phyloP scores from a whole-genome alignment of 371 early-diverging fungal species.

The Circinella umbellata region DNA sequence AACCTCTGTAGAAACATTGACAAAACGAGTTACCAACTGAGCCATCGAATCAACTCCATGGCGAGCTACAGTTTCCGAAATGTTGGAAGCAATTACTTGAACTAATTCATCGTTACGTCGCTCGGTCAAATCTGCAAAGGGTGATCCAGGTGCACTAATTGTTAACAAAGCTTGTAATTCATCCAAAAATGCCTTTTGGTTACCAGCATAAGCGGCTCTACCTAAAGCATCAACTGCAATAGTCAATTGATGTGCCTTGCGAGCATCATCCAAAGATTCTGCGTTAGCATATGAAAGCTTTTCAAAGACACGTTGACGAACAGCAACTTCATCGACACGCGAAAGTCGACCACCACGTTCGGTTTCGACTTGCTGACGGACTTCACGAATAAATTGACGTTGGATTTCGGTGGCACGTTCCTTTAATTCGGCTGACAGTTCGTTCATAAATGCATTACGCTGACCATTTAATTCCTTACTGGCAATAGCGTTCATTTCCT shows the following conservation, averaged over 20 bases:
- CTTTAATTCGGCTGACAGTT: conserved; percentile 46
- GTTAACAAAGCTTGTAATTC: conserved; percentile 69
- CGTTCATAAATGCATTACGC: conserved; percentile 39
- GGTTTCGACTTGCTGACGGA: conserved; percentile 81
- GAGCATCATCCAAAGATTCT: conserved; percentile 58
- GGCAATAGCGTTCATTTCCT: conserved; percentile 28
- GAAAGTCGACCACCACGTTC: conserved; percentile 93
- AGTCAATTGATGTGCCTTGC: conserved; percentile 61
- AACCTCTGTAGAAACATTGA: conserved; percentile 71
- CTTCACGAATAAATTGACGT: conserved; percentile 66
- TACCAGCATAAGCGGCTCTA: conserved; percentile 44
- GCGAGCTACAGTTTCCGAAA: conserved; percentile 64
- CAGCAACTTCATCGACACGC: conserved; percentile 77
- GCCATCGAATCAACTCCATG: conserved; percentile 75
- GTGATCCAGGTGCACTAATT: conserved; percentile 35
- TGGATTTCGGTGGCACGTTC: conserved; percentile 61
- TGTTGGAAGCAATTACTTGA: conserved; percentile 63
- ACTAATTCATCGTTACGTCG: conserved; percentile 73
- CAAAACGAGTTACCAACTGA: conserved; percentile 78
- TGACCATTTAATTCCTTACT: conserved; percentile 47
- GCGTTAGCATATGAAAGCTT: conserved; percentile 63
- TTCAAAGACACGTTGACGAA: conserved; percentile 79
- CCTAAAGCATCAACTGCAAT: conserved; percentile 62
- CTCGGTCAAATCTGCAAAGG: conserved; percentile 47
- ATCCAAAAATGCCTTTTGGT: conserved; percentile 63